Evolutionary conservation across 2,329 filamentous ascomycete genomes (phyloP).

Genomic region (Trichophyton mentagrophytes): DNA sequence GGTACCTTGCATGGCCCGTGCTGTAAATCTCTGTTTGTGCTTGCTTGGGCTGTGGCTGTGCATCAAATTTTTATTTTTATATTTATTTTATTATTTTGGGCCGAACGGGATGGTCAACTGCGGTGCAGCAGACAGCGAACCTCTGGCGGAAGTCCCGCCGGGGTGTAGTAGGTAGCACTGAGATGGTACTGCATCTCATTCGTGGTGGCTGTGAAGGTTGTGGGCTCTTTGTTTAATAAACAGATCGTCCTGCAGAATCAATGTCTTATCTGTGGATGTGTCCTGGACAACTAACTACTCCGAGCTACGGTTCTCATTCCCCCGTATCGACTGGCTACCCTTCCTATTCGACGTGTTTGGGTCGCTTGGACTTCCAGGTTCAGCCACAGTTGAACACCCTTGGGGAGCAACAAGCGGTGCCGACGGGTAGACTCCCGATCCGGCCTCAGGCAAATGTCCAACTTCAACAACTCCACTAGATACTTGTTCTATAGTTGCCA

Average conservation of each 20-base stretch:
- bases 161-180: neutral
- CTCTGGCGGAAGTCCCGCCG: neutral
- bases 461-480: neutral
- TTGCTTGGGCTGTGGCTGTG: neutral
- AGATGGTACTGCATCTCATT: neutral
- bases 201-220: slow-evolving; percentile 1
- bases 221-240: neutral
- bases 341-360: neutral
- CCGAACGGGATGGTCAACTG: too few species aligned
- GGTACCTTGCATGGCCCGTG: slow-evolving; percentile 2
- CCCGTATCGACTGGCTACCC: neutral
- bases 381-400: neutral
- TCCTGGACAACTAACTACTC: too few species aligned
- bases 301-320: too few species aligned
- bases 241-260: neutral
- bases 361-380: neutral
- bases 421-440: neutral
- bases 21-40: neutral
- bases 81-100: too few species aligned
- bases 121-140: too few species aligned
- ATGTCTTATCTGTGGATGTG: too few species aligned
- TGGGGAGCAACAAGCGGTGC: neutral
- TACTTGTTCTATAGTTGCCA: neutral
- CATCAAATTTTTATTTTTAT: neutral
- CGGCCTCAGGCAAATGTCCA: neutral